Evolutionary conservation across 441 rosid species (phyloP).

Genomic region (Theobroma grandiflorum): DNA sequence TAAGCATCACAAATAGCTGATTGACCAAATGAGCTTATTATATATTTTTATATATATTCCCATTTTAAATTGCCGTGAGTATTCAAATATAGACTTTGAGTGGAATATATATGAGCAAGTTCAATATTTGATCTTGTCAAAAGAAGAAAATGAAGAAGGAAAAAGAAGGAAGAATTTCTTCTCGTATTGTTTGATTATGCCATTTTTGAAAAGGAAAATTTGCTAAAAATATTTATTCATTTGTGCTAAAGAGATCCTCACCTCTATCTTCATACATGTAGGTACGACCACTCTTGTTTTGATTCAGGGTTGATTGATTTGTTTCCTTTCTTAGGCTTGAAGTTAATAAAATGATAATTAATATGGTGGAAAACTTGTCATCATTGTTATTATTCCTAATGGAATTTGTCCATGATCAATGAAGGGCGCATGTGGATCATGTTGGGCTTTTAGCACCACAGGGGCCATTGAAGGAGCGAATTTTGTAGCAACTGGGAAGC

Average conservation of each 20-base stretch:
- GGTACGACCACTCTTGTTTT: no score
- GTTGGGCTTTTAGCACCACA: conserved; percentile 95
- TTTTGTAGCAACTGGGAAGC: conserved; percentile 77
- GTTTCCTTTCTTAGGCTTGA: background rate
- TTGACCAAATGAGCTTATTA: no score
- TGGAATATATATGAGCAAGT: no score
- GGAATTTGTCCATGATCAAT: background rate
- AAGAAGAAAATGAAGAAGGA: no score
- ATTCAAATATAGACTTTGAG: background rate
- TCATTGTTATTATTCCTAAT: background rate
- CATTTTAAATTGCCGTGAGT: background rate
- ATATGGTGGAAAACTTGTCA: background rate
- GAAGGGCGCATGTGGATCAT: conserved; percentile 86
- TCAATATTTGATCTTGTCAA: no score
- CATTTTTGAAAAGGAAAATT: background rate
- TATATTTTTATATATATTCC: background rate
- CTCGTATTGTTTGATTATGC: background rate
- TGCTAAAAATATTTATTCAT: background rate
- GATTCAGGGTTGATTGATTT: background rate
- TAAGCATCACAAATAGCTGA: no score
- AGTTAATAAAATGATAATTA: no score
- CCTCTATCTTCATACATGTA: background rate
- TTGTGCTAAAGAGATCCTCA: background rate
- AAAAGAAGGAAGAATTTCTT: no score
- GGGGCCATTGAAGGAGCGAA: conserved; percentile 87